Evolutionary conservation across 495 filamentous ascomycete genomes (phyloP), one percentile per base, ranked within the genome.

Genomic region (Penicillium macrosclerotiorum): DNA sequence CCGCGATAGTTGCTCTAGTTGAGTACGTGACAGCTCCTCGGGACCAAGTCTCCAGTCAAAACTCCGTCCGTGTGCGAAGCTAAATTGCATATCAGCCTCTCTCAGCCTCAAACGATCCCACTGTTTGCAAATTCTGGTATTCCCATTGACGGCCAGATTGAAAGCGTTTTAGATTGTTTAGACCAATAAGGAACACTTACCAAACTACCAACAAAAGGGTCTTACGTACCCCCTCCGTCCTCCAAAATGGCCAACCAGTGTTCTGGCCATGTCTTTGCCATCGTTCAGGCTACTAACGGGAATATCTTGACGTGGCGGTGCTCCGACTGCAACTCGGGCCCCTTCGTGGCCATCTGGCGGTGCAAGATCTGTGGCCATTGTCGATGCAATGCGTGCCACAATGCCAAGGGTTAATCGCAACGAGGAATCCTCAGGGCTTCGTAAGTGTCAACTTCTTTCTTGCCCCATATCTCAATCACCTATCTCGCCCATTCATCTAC

Each of bases 231-330:
- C n/a, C n/a, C n/a, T n/a, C n/a, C n/a, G n/a, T n/a, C n/a, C n/a
- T 11, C 26, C 25, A 67, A 17, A 33, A 75, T 75, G 72, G 69
- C 71, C 46, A 75, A 75, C 51, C 67, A 72, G 38, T 75, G 72
- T 51, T 65, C 68, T 34, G 71, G 71, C 43, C 72, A 75, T 42
- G 44, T 54, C 22, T 75, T 73, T 38, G 67, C 63, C 54, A 72
- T 75, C 39, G 57, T 73, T 16, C 72, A 75, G 51, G 63, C 67
- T 9, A 68, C 68, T 26, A 73, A 75, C 52, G 72, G 72, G 36
- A 76, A 72, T 40, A 71, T 76, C 49, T 57, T 76, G 41, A 70
- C 71, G 30, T 76, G 71, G 68, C 68, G 66, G 9, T 76, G 72
- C 51, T 73, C 68, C 3, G 71, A 74, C 57, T 76, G 72, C 60